phyloP scores from a whole-genome alignment of 306 rosid species.

The Oemleria cerasiformis region DNA sequence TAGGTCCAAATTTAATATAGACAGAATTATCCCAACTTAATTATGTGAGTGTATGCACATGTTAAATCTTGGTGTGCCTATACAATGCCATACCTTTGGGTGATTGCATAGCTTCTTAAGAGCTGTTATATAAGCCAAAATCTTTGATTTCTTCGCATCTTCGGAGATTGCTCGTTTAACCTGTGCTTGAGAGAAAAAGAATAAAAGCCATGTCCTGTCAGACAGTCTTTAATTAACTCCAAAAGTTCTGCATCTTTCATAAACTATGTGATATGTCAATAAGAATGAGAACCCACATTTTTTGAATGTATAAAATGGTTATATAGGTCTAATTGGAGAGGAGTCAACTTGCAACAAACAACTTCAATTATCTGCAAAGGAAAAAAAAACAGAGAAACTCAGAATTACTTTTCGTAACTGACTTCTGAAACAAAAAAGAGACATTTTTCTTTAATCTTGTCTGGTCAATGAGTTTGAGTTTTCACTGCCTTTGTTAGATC shows the following conservation, averaged over 20 bases:
- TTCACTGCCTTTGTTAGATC: not conserved
- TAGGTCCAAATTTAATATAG: constrained; percentile 1
- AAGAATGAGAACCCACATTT: constrained; percentile 58
- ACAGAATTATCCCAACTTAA: not conserved
- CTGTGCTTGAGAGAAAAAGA: constrained; percentile 36
- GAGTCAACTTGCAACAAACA: constrained; percentile 95
- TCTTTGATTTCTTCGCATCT: constrained; percentile 79
- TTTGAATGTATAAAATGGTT: constrained; percentile 88
- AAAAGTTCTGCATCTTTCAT: constrained; percentile 8
- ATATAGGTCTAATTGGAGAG: constrained; percentile 80
- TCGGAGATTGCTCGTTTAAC: constrained; percentile 78
- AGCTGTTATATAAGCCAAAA: constrained; percentile 91
- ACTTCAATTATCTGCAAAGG: constrained; percentile 83
- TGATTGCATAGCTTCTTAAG: constrained; percentile 96
- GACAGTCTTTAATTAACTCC: constrained; percentile 19
- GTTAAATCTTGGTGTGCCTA: not conserved
- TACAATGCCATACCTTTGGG: constrained; percentile 68
- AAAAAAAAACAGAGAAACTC: constrained; percentile 17
- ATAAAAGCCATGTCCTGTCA: constrained; percentile 25
- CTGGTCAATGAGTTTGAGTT: not conserved
- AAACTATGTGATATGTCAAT: constrained; percentile 19
- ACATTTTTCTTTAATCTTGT: not conserved
- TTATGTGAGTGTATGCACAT: not conserved
- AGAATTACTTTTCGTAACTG: not conserved
- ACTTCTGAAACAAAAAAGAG: not conserved